Evolutionary conservation across 2,329 filamentous ascomycete species (phyloP).

Genomic region (Stachybotrys elegans): DNA sequence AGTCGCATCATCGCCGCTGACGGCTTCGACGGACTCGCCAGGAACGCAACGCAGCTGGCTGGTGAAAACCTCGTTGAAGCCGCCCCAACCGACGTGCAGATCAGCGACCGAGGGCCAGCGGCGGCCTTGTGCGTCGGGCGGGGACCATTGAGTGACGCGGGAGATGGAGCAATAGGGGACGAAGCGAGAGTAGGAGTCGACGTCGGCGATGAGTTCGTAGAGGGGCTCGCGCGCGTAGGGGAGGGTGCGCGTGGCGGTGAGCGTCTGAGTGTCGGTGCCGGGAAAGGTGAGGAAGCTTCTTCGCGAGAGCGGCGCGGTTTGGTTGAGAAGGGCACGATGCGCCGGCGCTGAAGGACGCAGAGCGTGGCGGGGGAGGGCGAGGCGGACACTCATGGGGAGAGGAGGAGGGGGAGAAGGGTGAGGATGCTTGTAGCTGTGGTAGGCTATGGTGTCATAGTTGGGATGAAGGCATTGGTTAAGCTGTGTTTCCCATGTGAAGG

Average conservation of each 20-base stretch:
- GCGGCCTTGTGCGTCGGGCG: constrained; percentile 41
- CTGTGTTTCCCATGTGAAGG: too few species aligned
- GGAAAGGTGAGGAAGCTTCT: constrained; percentile 35
- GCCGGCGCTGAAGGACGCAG: constrained; percentile 11
- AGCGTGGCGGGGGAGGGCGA: constrained; percentile 7
- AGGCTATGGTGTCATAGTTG: too few species aligned
- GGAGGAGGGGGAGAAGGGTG: background rate
- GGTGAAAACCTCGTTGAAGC: constrained; percentile 78
- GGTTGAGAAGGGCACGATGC: constrained; percentile 12
- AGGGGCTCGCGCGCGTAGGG: constrained; percentile 67
- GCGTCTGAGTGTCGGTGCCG: constrained; percentile 45
- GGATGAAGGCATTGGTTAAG: too few species aligned
- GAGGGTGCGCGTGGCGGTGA: constrained; percentile 71
- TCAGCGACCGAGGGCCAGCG: constrained; percentile 70
- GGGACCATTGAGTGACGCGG: constrained; percentile 70
- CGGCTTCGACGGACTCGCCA: constrained; percentile 67
- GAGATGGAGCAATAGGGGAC: constrained; percentile 86
- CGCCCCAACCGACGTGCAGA: constrained; percentile 80
- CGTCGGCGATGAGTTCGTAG: constrained; percentile 83
- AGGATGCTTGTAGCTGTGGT: background rate
- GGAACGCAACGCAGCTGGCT: constrained; percentile 75
- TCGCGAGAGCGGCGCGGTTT: constrained; percentile 18
- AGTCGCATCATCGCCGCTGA: constrained; percentile 54
- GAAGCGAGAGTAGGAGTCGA: constrained; percentile 78
- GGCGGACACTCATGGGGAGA: constrained; percentile 10